Base-by-base conservation (phyloP, 495 filamentous ascomycete species). In the Haplographium delicatum region DNA sequence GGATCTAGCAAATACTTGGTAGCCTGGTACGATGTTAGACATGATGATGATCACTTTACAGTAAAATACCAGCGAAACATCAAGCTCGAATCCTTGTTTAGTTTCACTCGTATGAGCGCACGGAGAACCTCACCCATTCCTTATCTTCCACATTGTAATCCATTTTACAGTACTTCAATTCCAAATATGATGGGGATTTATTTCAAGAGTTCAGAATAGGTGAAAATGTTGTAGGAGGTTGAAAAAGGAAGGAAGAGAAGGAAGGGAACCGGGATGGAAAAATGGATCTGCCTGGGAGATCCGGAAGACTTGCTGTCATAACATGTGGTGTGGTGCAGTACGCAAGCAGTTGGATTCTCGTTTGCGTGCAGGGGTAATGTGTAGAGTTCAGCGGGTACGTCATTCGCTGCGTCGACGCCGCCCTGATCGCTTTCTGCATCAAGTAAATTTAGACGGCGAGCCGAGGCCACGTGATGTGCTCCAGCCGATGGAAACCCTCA, bases 1-100 rank as follows among this genome's bases (percentile, higher is more conserved):
- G 82, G 81, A 43, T 79, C 78, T 23, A 85, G 71, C 7, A 84
- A 68, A 56, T 78, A 74, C 38, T 74, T 72, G 31, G 65, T 63
- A 3, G 78, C 77, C 76, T 82, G 57, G 13, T 27, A 27, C 13
- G 1, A 30, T 19, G 6, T 44, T 13, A 31, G 19, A 18, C 18
- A 24, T 10, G 8, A 44, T 33, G 38, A 50, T 52, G 45, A 26
- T 18, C 41, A 35, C 27, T 23, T 19, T 30, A 19, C 30, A 31
- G 35, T 56, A 26, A 13, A n/a, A 53, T 40, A 20, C 23, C 30
- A 20, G 45, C 18, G 24, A 10, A 23, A 47, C 11, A 50, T 34
- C 54, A 54, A 35, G 44, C 46, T 50, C 30, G 23, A 5, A 40
- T 43, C 47, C 55, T 42, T 45, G 51, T 7, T 30, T 30, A 11